Evolutionary conservation across 345 rosid genomes (phyloP), one percentile per base, ranked within the genome.

Genomic region (Rhodomyrtus tomentosa): DNA sequence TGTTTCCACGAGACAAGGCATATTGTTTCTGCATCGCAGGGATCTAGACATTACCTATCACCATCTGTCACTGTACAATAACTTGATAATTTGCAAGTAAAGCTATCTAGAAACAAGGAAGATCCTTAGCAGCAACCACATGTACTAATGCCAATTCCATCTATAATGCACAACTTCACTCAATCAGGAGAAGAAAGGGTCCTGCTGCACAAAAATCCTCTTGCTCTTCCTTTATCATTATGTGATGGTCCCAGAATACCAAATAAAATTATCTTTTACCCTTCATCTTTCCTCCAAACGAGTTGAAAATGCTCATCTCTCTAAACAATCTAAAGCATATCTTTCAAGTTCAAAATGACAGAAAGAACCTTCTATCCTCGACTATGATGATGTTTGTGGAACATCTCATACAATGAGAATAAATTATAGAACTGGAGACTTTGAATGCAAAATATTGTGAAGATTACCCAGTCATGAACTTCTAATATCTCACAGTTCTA

Each of bases 401-500:
- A 68, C 45, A 68, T 36, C 79, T 68, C 79, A 36, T 68, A 29
- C 40, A 32, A 21, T 53, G 25, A 53, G 22, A 53, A 53, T 22
- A 20, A 53, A 53, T 51, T 14, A 16, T 50, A 68, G 79, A 11
- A 68, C 32, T 81, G 52, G 53, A 81, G 53, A 53, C n/a, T 49
- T 49, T 68, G 49, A 56, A 3, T 59, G 45, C 53, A 56, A 38
- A 25, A 27, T 24, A 13, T 16, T 29, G 50, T 21, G 48, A 84
- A 62, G 2, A 83, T 54, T 73, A 54, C 10, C 16, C 73, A 86
- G 40, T 11, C 6, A 45, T 16, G 29, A 55, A 24, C 49, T 20
- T 29, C 42, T 42, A 79, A 38, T 55, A 9, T 56, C 38, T 59
- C 24, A 80, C 50, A 84, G 93, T 89, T 86, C 89, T 96, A 83